Percentiles rank a stretch among this genome's conserved stretches.
Evolutionary conservation across 2,329 filamentous ascomycete species (phyloP).

Genomic region (Thielaviopsis punctulata): DNA sequence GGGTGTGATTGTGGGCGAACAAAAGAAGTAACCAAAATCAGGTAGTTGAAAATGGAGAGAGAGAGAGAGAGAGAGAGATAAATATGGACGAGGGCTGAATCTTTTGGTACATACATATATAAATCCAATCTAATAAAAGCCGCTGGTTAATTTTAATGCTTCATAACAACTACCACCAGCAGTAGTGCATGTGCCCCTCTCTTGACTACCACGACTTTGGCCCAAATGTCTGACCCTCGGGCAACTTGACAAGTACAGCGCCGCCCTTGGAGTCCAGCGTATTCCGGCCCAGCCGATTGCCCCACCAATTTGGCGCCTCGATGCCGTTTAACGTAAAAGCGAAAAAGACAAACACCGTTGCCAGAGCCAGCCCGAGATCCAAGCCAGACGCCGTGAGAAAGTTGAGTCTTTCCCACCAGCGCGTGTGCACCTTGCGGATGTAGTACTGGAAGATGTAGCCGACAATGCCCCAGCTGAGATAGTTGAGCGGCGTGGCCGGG

Average conservation of each 20-base stretch:
- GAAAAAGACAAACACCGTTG: slow-evolving; percentile 54
- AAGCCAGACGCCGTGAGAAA: slow-evolving; percentile 54
- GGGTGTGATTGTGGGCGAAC: not conserved
- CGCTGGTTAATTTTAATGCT: not conserved
- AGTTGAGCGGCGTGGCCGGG: slow-evolving; percentile 56
- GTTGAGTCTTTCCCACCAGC: slow-evolving; percentile 60
- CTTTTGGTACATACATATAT: not conserved
- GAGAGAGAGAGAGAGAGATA: too few relatives aligned
- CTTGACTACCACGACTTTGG: slow-evolving; percentile 32
- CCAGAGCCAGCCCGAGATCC: slow-evolving; percentile 50
- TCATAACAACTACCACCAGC: not conserved
- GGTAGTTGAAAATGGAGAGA: not conserved
- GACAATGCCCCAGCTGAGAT: slow-evolving; percentile 55
- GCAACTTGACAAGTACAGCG: slow-evolving; percentile 37
- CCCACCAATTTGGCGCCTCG: slow-evolving; percentile 51
- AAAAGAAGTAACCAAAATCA: not conserved
- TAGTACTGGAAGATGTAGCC: slow-evolving; percentile 54
- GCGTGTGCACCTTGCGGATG: slow-evolving; percentile 44
- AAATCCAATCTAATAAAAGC: not conserved
- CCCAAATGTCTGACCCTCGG: slow-evolving; percentile 42
- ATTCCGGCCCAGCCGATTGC: slow-evolving; percentile 37
- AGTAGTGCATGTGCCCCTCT: not conserved
- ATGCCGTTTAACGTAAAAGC: slow-evolving; percentile 47
- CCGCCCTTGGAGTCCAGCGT: slow-evolving; percentile 45
- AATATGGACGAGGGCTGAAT: not conserved